These are phyloP conservation scores for Dryadomyces quercivorus DNA, from an alignment of 2,329 filamentous ascomycete genomes.

Conservation along the genomic window DNA sequence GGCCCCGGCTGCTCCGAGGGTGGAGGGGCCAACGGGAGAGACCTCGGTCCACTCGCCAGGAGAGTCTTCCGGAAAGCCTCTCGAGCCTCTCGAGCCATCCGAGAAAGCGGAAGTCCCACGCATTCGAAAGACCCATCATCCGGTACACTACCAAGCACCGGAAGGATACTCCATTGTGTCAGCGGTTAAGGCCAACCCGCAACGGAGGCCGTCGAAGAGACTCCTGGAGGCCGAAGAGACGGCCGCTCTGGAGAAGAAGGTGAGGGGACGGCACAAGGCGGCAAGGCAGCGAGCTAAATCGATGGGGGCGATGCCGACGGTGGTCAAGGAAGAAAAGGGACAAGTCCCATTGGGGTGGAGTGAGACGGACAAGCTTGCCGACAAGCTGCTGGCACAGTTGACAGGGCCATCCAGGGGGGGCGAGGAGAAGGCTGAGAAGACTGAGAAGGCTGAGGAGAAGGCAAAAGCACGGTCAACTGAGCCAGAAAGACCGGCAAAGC, in stretches of 20 bases:
- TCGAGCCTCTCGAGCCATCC: too few relatives aligned
- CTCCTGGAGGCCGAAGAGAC: slow-evolving; percentile 5
- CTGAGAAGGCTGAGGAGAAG: neutral
- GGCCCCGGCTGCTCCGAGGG: too few relatives aligned
- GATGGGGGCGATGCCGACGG: neutral
- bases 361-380: slow-evolving; percentile 1
- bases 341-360: neutral
- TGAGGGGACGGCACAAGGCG: neutral
- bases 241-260: neutral
- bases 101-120: too few relatives aligned
- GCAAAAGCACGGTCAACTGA: neutral
- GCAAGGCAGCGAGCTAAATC: slow-evolving; percentile 2
- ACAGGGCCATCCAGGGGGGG: neutral
- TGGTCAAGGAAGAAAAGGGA: neutral
- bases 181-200: slow-evolving; percentile 34
- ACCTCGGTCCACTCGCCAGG: too few relatives aligned
- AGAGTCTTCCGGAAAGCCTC: too few relatives aligned
- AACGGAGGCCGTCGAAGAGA: slow-evolving; percentile 7
- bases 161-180: slow-evolving; percentile 30
- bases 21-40: too few relatives aligned
- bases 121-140: too few relatives aligned
- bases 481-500: neutral
- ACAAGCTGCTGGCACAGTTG: neutral
- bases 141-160: neutral
- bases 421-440: too few relatives aligned